These are phyloP conservation scores for Persicaria tinctoria DNA, from an alignment of 148 eudicot genomes.

Conservation along the genomic window DNA sequence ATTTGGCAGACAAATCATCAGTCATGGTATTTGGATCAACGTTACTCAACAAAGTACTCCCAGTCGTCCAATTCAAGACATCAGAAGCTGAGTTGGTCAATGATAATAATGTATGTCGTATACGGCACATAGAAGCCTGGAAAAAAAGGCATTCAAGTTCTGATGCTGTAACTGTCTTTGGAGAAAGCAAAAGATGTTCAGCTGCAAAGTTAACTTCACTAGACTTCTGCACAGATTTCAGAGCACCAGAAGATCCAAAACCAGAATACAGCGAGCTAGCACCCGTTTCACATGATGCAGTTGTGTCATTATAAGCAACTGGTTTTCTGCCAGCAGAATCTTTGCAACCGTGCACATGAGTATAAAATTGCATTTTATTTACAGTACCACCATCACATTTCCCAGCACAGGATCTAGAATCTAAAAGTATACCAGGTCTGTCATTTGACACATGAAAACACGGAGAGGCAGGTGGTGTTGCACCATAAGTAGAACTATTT, in stretches of 20 bases:
- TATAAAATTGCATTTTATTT: slow-evolving; percentile 49
- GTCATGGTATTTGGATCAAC: slow-evolving; percentile 46
- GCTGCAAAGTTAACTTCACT: slow-evolving; percentile 31
- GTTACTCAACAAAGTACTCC: slow-evolving; percentile 37
- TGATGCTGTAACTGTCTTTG: slow-evolving; percentile 62
- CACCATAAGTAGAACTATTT: slow-evolving; percentile 65
- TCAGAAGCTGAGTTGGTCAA: slow-evolving; percentile 33
- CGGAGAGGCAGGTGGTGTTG: slow-evolving; percentile 84
- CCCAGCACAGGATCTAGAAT: slow-evolving; percentile 36
- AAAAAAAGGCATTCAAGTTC: slow-evolving; percentile 83
- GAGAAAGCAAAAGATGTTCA: slow-evolving; percentile 42
- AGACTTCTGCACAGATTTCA: slow-evolving; percentile 27
- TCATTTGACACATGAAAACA: slow-evolving; percentile 48
- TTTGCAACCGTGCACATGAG: slow-evolving; percentile 49
- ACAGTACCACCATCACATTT: slow-evolving; percentile 32
- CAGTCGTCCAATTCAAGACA: slow-evolving; percentile 38
- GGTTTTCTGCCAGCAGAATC: slow-evolving; percentile 27
- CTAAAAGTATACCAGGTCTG: slow-evolving; percentile 33
- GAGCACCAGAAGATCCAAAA: slow-evolving; percentile 33
- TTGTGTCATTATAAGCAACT: slow-evolving; percentile 23
- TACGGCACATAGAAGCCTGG: slow-evolving; percentile 85
- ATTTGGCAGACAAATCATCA: slow-evolving; percentile 44
- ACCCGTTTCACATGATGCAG: slow-evolving; percentile 30
- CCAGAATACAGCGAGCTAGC: slow-evolving; percentile 35
- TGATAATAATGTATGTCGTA: slow-evolving; percentile 63